Evolutionary conservation across 2,329 filamentous ascomycete species (phyloP), one percentile per base, ranked within the genome.

Genomic region (Fusarium euwallaceae): DNA sequence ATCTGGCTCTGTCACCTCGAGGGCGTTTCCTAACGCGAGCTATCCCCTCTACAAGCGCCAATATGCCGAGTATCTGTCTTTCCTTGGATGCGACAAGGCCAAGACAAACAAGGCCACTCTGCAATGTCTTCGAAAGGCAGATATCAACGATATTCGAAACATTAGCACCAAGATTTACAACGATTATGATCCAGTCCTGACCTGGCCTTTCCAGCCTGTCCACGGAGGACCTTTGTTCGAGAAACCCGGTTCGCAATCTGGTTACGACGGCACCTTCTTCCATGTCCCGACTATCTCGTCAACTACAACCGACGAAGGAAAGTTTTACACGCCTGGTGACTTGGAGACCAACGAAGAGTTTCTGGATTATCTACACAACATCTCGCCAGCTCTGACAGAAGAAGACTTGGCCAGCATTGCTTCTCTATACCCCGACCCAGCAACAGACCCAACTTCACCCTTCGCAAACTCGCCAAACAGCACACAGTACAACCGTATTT

Each of bases 171-270:
- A 81, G 22, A 64, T 87, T 4, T 87, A 82, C 65, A 75, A 80
- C 3, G 80, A 82, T 0, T 83, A 83, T 5, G 76, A 83, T 6
- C 81, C 82, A 17, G 81, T 81, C 41, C 78, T 85, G 29, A 87
- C 84, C 0, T 88, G 86, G 86, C 86, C 86, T 0, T 88, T 86
- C 77, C 86, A 88, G 61, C 86, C 86, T 1, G 83, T 84, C 0
- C 84, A 86, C 1, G 85, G 85, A 0, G 86, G 86, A 0, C 84
- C 84, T 0, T 66, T 87, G 0, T 79, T 88, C 4, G 86, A 88
- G 72, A 87, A 86, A 64, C 81, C 83, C 6, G 86, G 86, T 20
- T 87, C 86, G 0, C 82, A 74, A 69, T 83, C 76, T 69, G 83
- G 77, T 55, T 79, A 80, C n/a, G 82, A 84, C 8, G 81, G 77